These are phyloP conservation scores for Penicillium samsonianum DNA, from an alignment of 495 filamentous ascomycete species.

Conservation along the genomic window DNA sequence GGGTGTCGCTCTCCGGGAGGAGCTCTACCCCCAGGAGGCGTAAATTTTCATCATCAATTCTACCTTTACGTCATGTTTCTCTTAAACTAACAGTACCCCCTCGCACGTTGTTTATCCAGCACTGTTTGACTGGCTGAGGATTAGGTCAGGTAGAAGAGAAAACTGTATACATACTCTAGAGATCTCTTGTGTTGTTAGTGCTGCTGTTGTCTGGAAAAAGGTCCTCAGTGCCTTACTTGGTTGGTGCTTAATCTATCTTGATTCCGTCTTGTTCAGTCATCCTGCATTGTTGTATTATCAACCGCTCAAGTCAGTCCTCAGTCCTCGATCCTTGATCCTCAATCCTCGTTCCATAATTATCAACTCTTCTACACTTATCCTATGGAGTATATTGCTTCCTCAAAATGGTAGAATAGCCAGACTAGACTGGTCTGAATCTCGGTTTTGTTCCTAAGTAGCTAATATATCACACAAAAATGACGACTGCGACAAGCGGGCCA, in stretches of 20 bases:
- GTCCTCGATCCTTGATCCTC: constrained; percentile 5
- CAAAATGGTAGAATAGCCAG: constrained; percentile 1
- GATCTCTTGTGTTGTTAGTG: constrained; percentile 40
- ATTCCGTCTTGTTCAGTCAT: constrained; percentile 22
- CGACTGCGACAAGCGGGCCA: constrained; percentile 5
- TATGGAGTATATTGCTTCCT: not conserved
- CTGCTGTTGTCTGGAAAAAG: constrained; percentile 34
- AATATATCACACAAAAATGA: constrained; percentile 13
- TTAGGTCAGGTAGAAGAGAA: constrained; percentile 41
- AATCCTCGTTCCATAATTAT: not conserved
- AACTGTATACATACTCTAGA: constrained; percentile 53
- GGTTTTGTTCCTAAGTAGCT: constrained; percentile 6
- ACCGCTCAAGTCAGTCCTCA: constrained; percentile 8
- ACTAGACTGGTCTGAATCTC: not conserved
- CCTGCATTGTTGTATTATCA: constrained; percentile 11
- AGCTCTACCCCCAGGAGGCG: constrained; percentile 82
- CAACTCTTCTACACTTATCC: not conserved
- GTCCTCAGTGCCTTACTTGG: constrained; percentile 21
- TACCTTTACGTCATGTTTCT: constrained; percentile 32
- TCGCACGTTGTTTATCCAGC: constrained; percentile 20
- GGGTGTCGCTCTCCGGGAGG: constrained; percentile 87
- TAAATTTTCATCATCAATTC: constrained; percentile 40
- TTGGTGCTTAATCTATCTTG: constrained; percentile 34
- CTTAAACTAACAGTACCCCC: constrained; percentile 21
- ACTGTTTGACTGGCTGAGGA: constrained; percentile 23